A percentile compares a stretch with the other conserved stretches of the same genome.
Evolutionary conservation across 306 rosid genomes (phyloP).

Genomic region (Vigna unguiculata): DNA sequence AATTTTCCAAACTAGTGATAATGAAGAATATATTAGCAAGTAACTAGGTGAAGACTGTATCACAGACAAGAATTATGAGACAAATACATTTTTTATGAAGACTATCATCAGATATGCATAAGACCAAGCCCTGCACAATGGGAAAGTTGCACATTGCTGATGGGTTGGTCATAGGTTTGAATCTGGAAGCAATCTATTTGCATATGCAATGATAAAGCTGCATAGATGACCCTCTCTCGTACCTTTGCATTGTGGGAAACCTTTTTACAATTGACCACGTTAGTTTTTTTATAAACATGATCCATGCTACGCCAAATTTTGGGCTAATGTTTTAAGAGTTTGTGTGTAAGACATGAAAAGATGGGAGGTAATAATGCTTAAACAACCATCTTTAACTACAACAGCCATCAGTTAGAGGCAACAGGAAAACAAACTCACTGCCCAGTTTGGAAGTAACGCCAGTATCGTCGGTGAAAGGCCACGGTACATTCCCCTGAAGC

Average conservation of each 20-base stretch:
- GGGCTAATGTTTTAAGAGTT: conserved; percentile 1
- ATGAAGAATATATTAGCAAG: no score
- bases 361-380: conserved; percentile 27
- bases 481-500: conserved; percentile 89
- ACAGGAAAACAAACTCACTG: conserved; percentile 68
- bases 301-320: conserved; percentile 18
- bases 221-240: no score
- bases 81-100: conserved; percentile 16
- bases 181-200: no score
- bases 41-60: background rate
- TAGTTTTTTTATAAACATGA: background rate
- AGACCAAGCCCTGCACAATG: background rate
- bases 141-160: no score
- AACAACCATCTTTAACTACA: conserved; percentile 22
- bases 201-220: no score
- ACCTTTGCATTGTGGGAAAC: no score
- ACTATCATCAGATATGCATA: background rate
- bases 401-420: conserved; percentile 21
- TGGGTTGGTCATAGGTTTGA: no score
- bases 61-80: background rate
- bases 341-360: conserved; percentile 18
- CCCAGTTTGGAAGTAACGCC: conserved; percentile 99
- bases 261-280: no score
- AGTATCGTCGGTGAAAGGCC: conserved; percentile 95
- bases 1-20: no score